A percentile compares a stretch with the other conserved stretches of the same genome.
These are phyloP conservation scores for Monosporascus sp. DNA, from an alignment of 2,329 filamentous ascomycete species.

Conservation along the genomic window DNA sequence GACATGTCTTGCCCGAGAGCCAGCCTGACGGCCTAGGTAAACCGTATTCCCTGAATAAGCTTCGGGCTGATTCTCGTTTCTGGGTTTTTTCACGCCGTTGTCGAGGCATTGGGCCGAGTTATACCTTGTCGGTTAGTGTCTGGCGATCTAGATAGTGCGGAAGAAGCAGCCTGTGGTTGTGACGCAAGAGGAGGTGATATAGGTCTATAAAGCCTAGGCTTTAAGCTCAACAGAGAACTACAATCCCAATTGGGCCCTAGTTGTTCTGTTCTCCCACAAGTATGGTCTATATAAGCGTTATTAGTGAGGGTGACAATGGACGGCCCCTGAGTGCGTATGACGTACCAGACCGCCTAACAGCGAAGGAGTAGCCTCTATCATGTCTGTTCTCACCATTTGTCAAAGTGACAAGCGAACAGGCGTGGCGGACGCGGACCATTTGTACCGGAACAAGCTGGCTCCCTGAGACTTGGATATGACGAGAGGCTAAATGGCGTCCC, in stretches of 20 bases:
- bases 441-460: slow-evolving; percentile 15
- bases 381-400: slow-evolving; percentile 18
- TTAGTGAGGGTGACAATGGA: too few relatives aligned
- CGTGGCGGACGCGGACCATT: slow-evolving; percentile 17
- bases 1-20: slow-evolving; percentile 34
- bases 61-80: slow-evolving; percentile 37
- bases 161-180: too few relatives aligned
- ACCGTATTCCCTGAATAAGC: slow-evolving; percentile 42
- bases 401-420: slow-evolving; percentile 23
- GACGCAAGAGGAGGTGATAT: too few relatives aligned
- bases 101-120: background rate
- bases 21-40: slow-evolving; percentile 41
- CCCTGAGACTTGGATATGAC: slow-evolving; percentile 9
- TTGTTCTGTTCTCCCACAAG: too few relatives aligned
- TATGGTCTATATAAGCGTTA: too few relatives aligned
- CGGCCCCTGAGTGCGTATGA: too few relatives aligned
- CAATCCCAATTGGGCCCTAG: too few relatives aligned
- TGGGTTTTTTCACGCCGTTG: slow-evolving; percentile 28
- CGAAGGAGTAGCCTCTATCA: slow-evolving; percentile 17
- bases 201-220: too few relatives aligned
- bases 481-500: slow-evolving; percentile 23
- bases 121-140: background rate
- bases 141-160: background rate
- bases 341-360: background rate
- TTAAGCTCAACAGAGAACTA: too few relatives aligned